phyloP scores from a whole-genome alignment of 148 eudicot genomes.

The Cornus suecica region DNA sequence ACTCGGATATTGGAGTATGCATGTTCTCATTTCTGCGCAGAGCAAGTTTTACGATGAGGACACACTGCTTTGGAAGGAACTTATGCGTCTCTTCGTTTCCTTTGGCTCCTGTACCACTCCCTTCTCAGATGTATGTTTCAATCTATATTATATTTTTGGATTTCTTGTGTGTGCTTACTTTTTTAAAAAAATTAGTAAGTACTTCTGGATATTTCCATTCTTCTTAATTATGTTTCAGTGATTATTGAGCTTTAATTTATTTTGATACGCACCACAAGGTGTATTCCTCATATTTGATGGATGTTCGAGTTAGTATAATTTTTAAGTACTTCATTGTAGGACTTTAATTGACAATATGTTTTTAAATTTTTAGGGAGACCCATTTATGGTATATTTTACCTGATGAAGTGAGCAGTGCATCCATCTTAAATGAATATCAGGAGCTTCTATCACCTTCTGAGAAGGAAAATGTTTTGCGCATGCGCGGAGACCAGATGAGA shows the following conservation, averaged over 20 bases:
- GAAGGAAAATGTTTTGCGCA: slow-evolving; percentile 53
- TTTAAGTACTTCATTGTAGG: not conserved
- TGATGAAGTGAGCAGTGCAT: slow-evolving; percentile 54
- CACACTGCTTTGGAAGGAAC: slow-evolving; percentile 41
- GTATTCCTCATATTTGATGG: not conserved
- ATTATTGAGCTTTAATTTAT: not conserved
- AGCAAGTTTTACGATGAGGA: slow-evolving; percentile 32
- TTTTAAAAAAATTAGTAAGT: not conserved
- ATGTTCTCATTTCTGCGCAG: slow-evolving; percentile 12
- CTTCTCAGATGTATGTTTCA: slow-evolving; percentile 49
- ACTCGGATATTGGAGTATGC: not conserved
- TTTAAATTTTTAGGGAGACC: slow-evolving; percentile 55
- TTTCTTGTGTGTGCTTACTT: not conserved
- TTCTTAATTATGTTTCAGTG: not conserved
- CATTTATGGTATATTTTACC: slow-evolving; percentile 85
- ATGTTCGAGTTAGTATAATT: not conserved
- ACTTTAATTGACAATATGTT: not conserved
- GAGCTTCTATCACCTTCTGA: slow-evolving; percentile 70
- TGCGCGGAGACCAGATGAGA: slow-evolving; percentile 43
- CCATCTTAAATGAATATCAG: slow-evolving; percentile 50
- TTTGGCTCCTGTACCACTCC: slow-evolving; percentile 50
- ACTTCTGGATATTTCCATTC: not conserved
- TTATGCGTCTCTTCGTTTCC: slow-evolving; percentile 37
- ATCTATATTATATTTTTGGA: not conserved
- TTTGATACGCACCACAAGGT: not conserved